These are phyloP conservation scores for Pyrenophora seminiperda DNA, from an alignment of 2,329 filamentous ascomycete species.

Conservation along the genomic window DNA sequence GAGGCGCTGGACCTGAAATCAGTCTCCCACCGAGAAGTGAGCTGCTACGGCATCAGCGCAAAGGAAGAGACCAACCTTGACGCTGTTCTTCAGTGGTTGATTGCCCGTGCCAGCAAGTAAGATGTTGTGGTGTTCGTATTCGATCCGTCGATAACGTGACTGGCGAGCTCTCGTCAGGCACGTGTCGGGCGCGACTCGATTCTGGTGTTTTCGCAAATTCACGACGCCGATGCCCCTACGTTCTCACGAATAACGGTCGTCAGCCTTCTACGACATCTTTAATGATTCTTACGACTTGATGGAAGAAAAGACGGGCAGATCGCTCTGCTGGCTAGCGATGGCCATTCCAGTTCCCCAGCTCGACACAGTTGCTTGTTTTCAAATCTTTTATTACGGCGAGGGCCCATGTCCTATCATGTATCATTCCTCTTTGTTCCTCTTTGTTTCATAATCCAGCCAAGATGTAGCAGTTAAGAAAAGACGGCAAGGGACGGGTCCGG, in stretches of 20 bases:
- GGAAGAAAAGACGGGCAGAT: slow-evolving; percentile 57
- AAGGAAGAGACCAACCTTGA: slow-evolving; percentile 99
- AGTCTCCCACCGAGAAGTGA: slow-evolving; percentile 90
- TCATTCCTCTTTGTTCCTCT: too few species aligned
- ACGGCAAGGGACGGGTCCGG: slow-evolving; percentile 5
- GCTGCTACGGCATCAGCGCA: slow-evolving; percentile 97
- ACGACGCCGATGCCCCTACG: slow-evolving; percentile 46
- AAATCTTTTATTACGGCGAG: slow-evolving; percentile 29
- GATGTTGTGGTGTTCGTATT: slow-evolving; percentile 20
- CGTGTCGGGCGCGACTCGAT: slow-evolving; percentile 28
- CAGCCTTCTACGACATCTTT: slow-evolving; percentile 52
- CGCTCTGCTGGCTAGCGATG: slow-evolving; percentile 55
- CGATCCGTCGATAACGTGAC: slow-evolving; percentile 32
- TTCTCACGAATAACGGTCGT: slow-evolving; percentile 42
- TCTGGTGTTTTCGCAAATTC: slow-evolving; percentile 32
- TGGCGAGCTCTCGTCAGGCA: slow-evolving; percentile 21
- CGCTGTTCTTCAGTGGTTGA: slow-evolving; percentile 94
- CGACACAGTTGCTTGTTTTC: slow-evolving; percentile 34
- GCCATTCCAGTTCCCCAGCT: slow-evolving; percentile 51
- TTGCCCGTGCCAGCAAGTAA: slow-evolving; percentile 73
- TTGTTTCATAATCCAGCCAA: slow-evolving; percentile 17
- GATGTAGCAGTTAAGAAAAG: slow-evolving; percentile 11
- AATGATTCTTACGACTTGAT: slow-evolving; percentile 60
- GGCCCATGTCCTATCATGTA: slow-evolving; percentile 23
- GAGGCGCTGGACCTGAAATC: slow-evolving; percentile 87